Base-by-base conservation (phyloP, 331 rosid species). In the Spiraea crenata region DNA sequence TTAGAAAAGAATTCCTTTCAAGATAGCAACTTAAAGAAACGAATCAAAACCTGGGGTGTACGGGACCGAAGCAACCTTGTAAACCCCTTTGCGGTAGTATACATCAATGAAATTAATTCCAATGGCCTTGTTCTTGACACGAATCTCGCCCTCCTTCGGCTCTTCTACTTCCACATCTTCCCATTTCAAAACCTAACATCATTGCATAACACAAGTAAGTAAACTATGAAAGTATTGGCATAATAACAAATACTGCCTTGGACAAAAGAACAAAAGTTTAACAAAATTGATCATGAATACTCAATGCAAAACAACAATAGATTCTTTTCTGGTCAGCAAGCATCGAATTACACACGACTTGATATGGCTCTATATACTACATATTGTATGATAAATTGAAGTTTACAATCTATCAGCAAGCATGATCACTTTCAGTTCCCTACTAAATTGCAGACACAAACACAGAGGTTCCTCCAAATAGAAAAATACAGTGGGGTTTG, bases 101-200 rank as follows among this genome's bases (percentile, higher is more conserved):
- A 89, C 83, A 84, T 93, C 99, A 45, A 93, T 77, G 31, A 91
- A 90, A 82, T 93, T 90, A 35, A 93, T 47, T 35, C 99, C 96
- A 76, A 90, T 48, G n/a, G 98, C 96, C 81, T 81, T 86, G 82
- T 88, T 86, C 85, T 55, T 90, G 38, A 90, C 86, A 55, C 89
- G 92, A 57, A 93, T 80, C 80, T 90, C 89, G 0, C 92, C 98
- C 60, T 86, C 93, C 52, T 85, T 76, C 1, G 90, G 98, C 40
- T 88, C 89, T 64, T 88, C 90, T 7, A 90, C 76, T 76, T 88
- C 90, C 67, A 90, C 91, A 79, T 90, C 96, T 65, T 92, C 96
- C 96, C 91, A 90, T 75, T 85, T 90, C 56, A 88, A 81, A 55
- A 92, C 98, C 98, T 89, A 72, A 37, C 50, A 60, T 17, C 61